Percentiles rank a stretch among this genome's conserved stretches.
Conservation (phyloP, 2,329 filamentous ascomycete species). For the Botrytis hyacinthi region DNA sequence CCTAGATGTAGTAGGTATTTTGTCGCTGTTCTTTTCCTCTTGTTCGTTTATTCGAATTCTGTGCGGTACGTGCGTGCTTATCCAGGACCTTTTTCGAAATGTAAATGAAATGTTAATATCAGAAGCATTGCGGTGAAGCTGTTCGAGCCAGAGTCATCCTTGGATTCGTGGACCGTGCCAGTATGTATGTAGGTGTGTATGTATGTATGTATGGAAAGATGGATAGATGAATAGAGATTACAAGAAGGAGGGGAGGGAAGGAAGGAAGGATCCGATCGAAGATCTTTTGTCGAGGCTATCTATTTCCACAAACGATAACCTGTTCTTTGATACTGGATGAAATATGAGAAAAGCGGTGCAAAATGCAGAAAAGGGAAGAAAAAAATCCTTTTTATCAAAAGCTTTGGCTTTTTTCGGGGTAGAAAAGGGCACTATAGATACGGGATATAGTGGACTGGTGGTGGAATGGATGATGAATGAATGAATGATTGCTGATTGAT, state of each 20-base stretch:
- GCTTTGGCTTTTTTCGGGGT: constrained; percentile 10
- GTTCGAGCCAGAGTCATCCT: constrained; percentile 16
- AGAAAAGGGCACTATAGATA: constrained; percentile 12
- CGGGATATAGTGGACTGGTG: not conserved
- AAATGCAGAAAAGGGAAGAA: constrained; percentile 4
- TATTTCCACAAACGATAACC: not conserved
- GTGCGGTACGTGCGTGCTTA: constrained; percentile 12
- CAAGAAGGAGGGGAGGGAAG: not conserved
- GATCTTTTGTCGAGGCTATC: not conserved
- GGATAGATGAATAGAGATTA: not conserved
- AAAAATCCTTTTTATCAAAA: not conserved
- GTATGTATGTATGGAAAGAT: not conserved
- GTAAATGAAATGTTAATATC: constrained; percentile 17
- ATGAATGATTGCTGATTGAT: not conserved
- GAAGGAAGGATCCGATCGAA: not conserved
- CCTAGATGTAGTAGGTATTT: constrained; percentile 5
- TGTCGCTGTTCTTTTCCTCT: not conserved
- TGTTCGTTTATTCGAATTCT: constrained; percentile 8
- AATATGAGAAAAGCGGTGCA: constrained; percentile 12
- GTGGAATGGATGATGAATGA: not conserved
- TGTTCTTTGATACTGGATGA: not conserved
- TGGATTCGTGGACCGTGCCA: constrained; percentile 12
- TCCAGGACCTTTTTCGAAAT: constrained; percentile 15
- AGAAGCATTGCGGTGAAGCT: constrained; percentile 18
- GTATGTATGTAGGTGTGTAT: not conserved